Evolutionary conservation across 805 yeast species (phyloP), one percentile per base, ranked within the genome.

Genomic region (Candida succiphila): DNA sequence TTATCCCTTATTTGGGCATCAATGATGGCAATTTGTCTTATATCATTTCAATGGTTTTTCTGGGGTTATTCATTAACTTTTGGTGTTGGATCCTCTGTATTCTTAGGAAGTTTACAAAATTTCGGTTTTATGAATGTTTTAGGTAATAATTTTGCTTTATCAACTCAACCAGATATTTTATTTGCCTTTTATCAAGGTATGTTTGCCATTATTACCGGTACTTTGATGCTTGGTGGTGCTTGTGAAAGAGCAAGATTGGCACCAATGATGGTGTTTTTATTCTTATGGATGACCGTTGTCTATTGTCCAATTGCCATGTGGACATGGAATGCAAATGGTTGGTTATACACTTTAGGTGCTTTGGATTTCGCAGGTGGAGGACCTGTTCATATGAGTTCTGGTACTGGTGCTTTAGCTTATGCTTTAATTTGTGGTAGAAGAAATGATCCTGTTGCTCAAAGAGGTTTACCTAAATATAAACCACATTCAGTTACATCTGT

Each of bases 341-440:
- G 97, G 98, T 69, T 89, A 44, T 72, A 68, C 36, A 60, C 61
- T 30, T 67, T 89, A 35, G 97, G 96, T 43, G 79, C 88, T 25
- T 71, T 86, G 40, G 98, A 92, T 65, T 92, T 84, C 54, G 98
- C 98, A 17, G 98, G 98, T 54, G 97, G 97, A 54, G 96, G 96
- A 42, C 96, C 97, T 40, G 97, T 92, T 39, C 98, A 92, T 64
- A 85, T 84, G 64, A 65, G 87, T 47, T 83, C 95, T 25, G 98
- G 98, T 46, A 83, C 78, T 46, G 94, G 94, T 56, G 97, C 96
- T 33, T 67, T 92, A 43, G 89, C 96, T 37, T 89, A 89, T 56
- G 94, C 98, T 20, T 69, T 92, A 35, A 64, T 85, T 41, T 72
- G 89, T 53, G 98, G 98, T 63, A 85, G 80, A 68, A 83, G 98